Evolutionary conservation across 2,329 filamentous ascomycete species (phyloP).

Genomic region (Venturia pyrina): DNA sequence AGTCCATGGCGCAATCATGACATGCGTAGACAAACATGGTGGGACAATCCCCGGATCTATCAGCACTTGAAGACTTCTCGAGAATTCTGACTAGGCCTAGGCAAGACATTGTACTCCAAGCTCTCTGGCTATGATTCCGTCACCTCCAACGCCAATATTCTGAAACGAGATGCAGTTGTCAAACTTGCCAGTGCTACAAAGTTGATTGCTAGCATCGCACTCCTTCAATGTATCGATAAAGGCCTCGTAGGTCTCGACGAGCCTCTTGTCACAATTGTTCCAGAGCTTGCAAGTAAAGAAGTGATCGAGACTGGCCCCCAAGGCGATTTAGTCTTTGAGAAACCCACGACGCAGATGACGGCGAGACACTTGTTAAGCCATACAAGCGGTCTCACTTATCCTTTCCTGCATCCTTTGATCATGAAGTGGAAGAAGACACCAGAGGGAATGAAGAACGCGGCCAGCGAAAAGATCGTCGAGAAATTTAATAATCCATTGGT

Average conservation of each 20-base stretch:
- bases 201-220: slow-evolving; percentile 12
- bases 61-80: neutral
- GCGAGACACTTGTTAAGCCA: slow-evolving; percentile 38
- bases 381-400: slow-evolving; percentile 38
- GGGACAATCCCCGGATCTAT: neutral
- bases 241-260: slow-evolving; percentile 17
- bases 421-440: slow-evolving; percentile 25
- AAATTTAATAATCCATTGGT: slow-evolving; percentile 26
- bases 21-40: slow-evolving; percentile 13
- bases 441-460: slow-evolving; percentile 16
- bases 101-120: slow-evolving; percentile 13
- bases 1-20: slow-evolving; percentile 11
- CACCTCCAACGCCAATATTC: neutral
- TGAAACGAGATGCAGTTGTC: slow-evolving; percentile 19
- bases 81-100: neutral
- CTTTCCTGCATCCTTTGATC: slow-evolving; percentile 30
- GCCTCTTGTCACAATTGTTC: neutral
- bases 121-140: slow-evolving; percentile 9
- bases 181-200: slow-evolving; percentile 12
- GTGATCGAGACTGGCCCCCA: neutral
- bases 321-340: neutral
- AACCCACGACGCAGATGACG: neutral
- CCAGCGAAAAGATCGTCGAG: slow-evolving; percentile 25
- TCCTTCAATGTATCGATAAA: slow-evolving; percentile 12
- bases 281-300: slow-evolving; percentile 15